phyloP scores from a whole-genome alignment of 2,329 filamentous ascomycete genomes.

The Exophiala sp. region DNA sequence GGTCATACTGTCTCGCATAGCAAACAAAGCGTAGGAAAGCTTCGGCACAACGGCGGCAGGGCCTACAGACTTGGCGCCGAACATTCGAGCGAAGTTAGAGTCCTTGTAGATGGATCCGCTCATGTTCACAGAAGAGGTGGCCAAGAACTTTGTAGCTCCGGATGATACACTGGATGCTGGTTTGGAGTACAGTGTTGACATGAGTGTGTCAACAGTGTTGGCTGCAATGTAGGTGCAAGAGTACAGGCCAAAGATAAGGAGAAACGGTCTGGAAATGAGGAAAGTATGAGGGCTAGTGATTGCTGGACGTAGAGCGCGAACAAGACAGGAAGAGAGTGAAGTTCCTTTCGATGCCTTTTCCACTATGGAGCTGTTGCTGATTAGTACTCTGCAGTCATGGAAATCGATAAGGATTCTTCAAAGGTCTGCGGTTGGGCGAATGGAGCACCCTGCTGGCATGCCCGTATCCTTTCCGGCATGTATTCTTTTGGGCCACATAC shows the following conservation, averaged over 20 bases:
- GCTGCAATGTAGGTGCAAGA: constrained; percentile 86
- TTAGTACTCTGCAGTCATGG: too few species aligned
- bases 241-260: constrained; percentile 63
- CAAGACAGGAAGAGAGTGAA: constrained; percentile 41
- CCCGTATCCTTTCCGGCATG: background rate
- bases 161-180: constrained; percentile 64
- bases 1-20: constrained; percentile 74
- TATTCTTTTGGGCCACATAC: constrained; percentile 44
- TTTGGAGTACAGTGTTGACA: constrained; percentile 59
- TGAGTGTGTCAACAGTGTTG: constrained; percentile 77
- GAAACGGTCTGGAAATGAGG: constrained; percentile 46
- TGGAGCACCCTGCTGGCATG: too few species aligned
- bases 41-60: constrained; percentile 53
- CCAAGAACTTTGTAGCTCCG: constrained; percentile 75
- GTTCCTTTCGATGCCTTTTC: constrained; percentile 44
- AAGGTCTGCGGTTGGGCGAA: too few species aligned
- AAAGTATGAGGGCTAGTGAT: constrained; percentile 41
- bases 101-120: constrained; percentile 79
- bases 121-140: constrained; percentile 79
- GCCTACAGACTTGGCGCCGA: constrained; percentile 40
- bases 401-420: background rate
- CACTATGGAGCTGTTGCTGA: constrained; percentile 44
- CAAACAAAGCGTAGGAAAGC: constrained; percentile 71
- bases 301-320: constrained; percentile 39
- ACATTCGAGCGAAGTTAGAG: constrained; percentile 75